These are phyloP conservation scores for Salvia rosmarinus DNA, from an alignment of 257 asterid species.

Conservation along the genomic window DNA sequence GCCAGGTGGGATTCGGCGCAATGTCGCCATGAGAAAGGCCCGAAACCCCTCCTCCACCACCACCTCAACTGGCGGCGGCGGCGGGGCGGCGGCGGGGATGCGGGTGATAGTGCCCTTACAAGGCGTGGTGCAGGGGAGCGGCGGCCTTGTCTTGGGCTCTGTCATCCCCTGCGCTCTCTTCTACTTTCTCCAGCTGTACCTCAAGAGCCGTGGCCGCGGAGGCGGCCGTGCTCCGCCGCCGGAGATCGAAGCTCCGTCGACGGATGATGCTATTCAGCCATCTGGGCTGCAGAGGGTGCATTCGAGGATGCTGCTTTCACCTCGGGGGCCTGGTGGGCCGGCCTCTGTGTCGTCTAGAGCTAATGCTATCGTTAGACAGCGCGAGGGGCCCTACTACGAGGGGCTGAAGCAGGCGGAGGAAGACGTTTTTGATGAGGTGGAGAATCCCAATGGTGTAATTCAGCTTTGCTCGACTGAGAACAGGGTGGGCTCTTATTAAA, in stretches of 20 bases:
- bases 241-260: slow-evolving; percentile 36
- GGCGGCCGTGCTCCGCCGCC: slow-evolving; percentile 36
- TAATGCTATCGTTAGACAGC: slow-evolving; percentile 45
- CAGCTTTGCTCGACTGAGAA: slow-evolving; percentile 63
- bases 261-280: too few species aligned
- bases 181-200: slow-evolving; percentile 65
- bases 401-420: slow-evolving; percentile 54
- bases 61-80: slow-evolving; percentile 41
- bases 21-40: slow-evolving; percentile 44
- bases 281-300: slow-evolving; percentile 55
- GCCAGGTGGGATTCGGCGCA: slow-evolving; percentile 35
- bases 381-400: slow-evolving; percentile 42
- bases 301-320: slow-evolving; percentile 52
- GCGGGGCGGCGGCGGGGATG: slow-evolving; percentile 58
- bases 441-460: slow-evolving; percentile 63
- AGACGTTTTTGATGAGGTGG: slow-evolving; percentile 49
- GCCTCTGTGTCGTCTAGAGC: slow-evolving; percentile 55
- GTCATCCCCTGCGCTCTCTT: slow-evolving; percentile 71
- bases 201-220: slow-evolving; percentile 46
- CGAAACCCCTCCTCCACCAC: slow-evolving; percentile 34
- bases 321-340: slow-evolving; percentile 50
- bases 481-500: slow-evolving; percentile 43
- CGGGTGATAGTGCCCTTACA: slow-evolving; percentile 81
- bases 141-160: slow-evolving; percentile 68
- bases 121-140: slow-evolving; percentile 71